Percentiles rank a stretch among this genome's conserved stretches.
phyloP scores from a whole-genome alignment of 2,329 filamentous ascomycete genomes.

The Talaromyces sp. region DNA sequence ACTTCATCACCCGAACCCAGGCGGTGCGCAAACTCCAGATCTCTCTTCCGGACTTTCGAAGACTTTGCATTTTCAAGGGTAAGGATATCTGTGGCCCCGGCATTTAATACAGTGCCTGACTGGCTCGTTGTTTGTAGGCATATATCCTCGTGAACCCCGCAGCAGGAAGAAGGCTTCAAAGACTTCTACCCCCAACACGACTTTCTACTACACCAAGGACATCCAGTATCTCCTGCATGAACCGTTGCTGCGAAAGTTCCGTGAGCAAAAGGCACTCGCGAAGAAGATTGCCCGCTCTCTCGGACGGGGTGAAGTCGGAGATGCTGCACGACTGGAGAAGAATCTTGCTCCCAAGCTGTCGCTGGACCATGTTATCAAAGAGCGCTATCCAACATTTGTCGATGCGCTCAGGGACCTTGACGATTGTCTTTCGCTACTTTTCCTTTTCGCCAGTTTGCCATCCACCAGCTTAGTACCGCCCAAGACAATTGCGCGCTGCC shows the following conservation, averaged over 20 bases:
- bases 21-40: constrained; percentile 97
- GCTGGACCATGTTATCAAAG: constrained; percentile 93
- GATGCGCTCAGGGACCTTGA: constrained; percentile 92
- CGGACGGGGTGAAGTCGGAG: constrained; percentile 81
- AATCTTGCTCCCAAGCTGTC: constrained; percentile 84
- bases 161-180: constrained; percentile 97
- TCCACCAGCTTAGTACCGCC: constrained; percentile 83
- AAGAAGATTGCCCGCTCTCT: constrained; percentile 96
- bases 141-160: constrained; percentile 94
- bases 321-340: constrained; percentile 85
- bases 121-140: constrained; percentile 49
- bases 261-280: constrained; percentile 91
- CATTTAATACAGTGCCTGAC: background rate
- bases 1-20: constrained; percentile 96
- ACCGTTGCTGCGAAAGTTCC: constrained; percentile 87
- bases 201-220: constrained; percentile 88
- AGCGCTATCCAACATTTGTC: constrained; percentile 94
- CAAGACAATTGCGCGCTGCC: constrained; percentile 93
- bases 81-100: constrained; percentile 6
- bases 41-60: constrained; percentile 92
- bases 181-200: constrained; percentile 81
- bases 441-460: constrained; percentile 93
- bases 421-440: constrained; percentile 93
- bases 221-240: constrained; percentile 98
- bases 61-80: constrained; percentile 98